Evolutionary conservation across 129 eudicot genomes (phyloP).

Genomic region (Pulicaria dysenterica): DNA sequence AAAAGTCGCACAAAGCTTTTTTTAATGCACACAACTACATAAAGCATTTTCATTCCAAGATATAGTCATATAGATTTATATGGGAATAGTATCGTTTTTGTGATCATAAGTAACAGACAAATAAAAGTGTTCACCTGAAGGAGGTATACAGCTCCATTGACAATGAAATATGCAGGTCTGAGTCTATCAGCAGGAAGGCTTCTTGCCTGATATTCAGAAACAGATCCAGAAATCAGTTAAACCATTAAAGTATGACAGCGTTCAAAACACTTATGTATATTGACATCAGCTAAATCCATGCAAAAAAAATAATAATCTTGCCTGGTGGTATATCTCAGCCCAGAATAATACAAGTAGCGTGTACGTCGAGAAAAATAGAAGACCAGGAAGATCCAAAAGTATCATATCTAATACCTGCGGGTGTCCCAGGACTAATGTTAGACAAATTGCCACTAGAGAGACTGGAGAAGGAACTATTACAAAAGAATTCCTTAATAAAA

Average conservation of each 20-base stretch:
- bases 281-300: not conserved
- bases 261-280: not conserved
- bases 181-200: constrained; percentile 59
- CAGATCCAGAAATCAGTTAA: not conserved
- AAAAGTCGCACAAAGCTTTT: not conserved
- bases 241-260: not conserved
- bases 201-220: constrained; percentile 53
- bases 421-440: not conserved
- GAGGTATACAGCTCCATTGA: constrained; percentile 56
- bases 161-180: constrained; percentile 49
- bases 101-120: not conserved
- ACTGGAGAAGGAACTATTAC: too few species aligned
- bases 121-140: constrained; percentile 44
- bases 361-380: constrained; percentile 71
- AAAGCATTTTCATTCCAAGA: not conserved
- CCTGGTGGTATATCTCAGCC: constrained; percentile 97
- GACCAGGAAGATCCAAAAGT: constrained; percentile 68
- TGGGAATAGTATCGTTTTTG: not conserved
- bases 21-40: not conserved
- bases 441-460: too few species aligned
- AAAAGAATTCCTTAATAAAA: too few species aligned
- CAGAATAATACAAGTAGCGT: constrained; percentile 82
- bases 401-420: constrained; percentile 54
- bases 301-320: not conserved
- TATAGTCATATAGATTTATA: not conserved